These are phyloP conservation scores for Cicer chorassanicum DNA, from an alignment of 306 rosid genomes.

Conservation along the genomic window DNA sequence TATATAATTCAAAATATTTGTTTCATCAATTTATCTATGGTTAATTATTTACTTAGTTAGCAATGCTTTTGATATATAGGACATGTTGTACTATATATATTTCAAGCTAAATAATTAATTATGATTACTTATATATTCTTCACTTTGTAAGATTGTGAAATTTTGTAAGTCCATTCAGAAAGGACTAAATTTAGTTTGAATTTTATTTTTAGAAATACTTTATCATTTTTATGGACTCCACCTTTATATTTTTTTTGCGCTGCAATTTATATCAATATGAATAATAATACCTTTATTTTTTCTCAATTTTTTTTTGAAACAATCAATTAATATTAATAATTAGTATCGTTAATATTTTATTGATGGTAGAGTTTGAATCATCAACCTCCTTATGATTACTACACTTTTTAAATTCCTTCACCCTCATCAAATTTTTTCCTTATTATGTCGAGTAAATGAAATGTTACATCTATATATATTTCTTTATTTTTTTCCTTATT, in stretches of 20 bases:
- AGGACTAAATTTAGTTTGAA: no score
- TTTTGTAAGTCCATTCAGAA: neutral
- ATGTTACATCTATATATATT: neutral
- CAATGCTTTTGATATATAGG: neutral
- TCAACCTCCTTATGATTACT: no score
- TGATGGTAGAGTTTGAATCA: no score
- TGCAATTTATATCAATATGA: neutral
- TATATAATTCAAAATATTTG: neutral
- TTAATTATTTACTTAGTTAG: slow-evolving; percentile 1
- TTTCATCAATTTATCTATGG: neutral
- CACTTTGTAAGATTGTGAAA: slow-evolving; percentile 9
- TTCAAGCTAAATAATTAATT: neutral
- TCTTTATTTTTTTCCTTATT: neutral
- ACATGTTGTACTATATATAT: slow-evolving; percentile 13
- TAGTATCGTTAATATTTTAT: no score
- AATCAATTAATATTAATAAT: no score
- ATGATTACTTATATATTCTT: neutral
- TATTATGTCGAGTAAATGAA: slow-evolving; percentile 10
- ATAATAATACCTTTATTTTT: slow-evolving; percentile 3
- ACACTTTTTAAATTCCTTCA: no score
- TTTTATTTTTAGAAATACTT: no score
- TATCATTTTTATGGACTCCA: neutral
- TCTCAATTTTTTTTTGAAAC: neutral
- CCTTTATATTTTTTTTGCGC: neutral
- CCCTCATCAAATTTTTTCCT: neutral